Evolutionary conservation across 257 asterid species (phyloP), one percentile per base, ranked within the genome.

Genomic region (Mentha longifolia): DNA sequence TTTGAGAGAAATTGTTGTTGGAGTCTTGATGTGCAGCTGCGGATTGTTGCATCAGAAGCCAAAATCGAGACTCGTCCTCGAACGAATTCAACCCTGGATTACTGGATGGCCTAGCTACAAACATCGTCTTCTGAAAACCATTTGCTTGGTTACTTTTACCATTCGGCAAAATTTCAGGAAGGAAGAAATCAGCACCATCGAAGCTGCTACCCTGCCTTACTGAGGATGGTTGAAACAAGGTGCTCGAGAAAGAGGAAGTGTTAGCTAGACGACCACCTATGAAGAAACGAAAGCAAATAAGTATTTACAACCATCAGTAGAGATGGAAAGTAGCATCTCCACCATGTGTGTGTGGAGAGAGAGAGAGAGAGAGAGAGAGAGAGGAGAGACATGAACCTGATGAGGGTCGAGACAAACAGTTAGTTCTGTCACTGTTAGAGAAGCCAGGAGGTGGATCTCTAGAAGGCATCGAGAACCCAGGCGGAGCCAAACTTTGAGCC

Each of bases 361-460:
- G 57, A 42, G 70, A 7, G 12, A 7, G 55, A 7, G 15, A 64
- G 31, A 41, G 61, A 5, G 61, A 49, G 14, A 4, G 57, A 42
- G 70, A 7, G 12, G 55, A 7, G 15, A 64, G 31, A 60, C 57
- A 76, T 82, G 77, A 55, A 84, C 96, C 96, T 71, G 94, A 86
- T 28, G 91, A 74, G 46, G 82, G 65, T 43, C 75, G 87, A 60
- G 84, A 68, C 41, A 84, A 74, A 41, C 76, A 46, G 47, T 84
- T 81, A 4, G 79, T 70, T 72, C 88, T 85, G 64, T 87, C 94
- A 46, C 79, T 52, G 63, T 86, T 19, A 2, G 90, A 81, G 78
- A 90, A 93, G 42, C 97, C 96, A 16, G 96, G 96, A 64, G 97
- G 97, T 60, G 90, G 89, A 69, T 86, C 95, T 78, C 96, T 84